Conservation (phyloP, 305 asterid species). For the Fraxinus greggii region DNA sequence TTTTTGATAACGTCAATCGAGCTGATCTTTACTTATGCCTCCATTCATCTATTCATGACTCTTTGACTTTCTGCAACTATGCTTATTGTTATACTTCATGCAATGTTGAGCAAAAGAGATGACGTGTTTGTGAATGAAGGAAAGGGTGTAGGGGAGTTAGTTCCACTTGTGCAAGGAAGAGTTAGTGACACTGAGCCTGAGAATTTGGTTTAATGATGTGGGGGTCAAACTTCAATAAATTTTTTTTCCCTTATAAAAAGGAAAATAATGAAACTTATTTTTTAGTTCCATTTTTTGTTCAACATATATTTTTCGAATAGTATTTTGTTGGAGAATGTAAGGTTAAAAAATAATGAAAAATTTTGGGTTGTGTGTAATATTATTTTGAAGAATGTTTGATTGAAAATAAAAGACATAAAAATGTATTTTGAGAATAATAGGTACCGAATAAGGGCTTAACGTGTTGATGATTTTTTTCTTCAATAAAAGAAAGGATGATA, state of each 20-base stretch:
- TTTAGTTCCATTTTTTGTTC: too few species aligned
- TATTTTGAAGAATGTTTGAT: too few species aligned
- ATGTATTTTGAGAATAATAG: too few species aligned
- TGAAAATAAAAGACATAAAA: too few species aligned
- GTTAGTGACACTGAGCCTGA: neutral
- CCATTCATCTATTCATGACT: slow-evolving; percentile 48
- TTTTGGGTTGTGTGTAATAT: too few species aligned
- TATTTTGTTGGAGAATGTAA: too few species aligned
- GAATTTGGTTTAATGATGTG: neutral
- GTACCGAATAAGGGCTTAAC: too few species aligned
- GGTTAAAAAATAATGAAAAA: too few species aligned
- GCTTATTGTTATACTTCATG: slow-evolving; percentile 50
- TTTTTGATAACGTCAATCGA: slow-evolving; percentile 23
- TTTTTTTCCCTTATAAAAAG: neutral
- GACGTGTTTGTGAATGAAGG: slow-evolving; percentile 9
- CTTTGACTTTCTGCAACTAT: slow-evolving; percentile 43
- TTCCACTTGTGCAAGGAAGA: slow-evolving; percentile 12
- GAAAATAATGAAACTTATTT: neutral
- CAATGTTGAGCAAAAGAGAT: slow-evolving; percentile 40
- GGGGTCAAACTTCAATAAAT: neutral
- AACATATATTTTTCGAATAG: too few species aligned
- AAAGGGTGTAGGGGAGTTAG: slow-evolving; percentile 20
- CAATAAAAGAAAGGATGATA: neutral
- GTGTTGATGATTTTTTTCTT: neutral
- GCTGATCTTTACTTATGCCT: slow-evolving; percentile 49